These are phyloP conservation scores for Laguncularia racemosa DNA, from an alignment of 345 rosid species.

Conservation along the genomic window DNA sequence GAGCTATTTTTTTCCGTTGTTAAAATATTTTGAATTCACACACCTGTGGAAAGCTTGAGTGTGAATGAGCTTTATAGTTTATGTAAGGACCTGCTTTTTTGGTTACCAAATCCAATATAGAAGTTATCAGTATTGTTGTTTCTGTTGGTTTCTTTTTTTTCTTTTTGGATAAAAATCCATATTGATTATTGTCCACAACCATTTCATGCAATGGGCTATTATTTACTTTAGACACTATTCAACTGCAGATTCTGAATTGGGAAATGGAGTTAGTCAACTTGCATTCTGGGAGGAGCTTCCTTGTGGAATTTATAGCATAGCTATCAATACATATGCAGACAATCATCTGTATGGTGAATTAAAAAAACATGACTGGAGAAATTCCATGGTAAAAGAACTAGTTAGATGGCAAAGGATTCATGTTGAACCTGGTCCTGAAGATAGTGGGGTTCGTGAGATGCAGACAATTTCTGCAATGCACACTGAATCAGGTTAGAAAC, in stretches of 20 bases:
- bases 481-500: constrained; percentile 15
- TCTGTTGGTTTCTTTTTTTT: too few species aligned
- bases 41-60: too few species aligned
- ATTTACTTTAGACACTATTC: background rate
- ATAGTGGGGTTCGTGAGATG: constrained; percentile 1
- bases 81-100: background rate
- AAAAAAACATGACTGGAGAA: constrained; percentile 59
- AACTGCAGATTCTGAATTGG: constrained; percentile 41
- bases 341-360: constrained; percentile 38
- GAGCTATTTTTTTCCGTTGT: too few species aligned
- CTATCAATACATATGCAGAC: constrained; percentile 25
- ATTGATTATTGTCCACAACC: background rate
- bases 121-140: too few species aligned
- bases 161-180: too few species aligned
- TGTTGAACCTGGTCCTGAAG: constrained; percentile 34
- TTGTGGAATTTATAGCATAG: constrained; percentile 69
- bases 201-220: background rate
- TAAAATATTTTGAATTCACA: too few species aligned
- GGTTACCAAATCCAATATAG: background rate
- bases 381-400: constrained; percentile 39
- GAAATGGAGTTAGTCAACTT: constrained; percentile 24
- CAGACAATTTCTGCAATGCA: background rate
- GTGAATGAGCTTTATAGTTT: background rate
- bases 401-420: constrained; percentile 64
- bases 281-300: constrained; percentile 87